These are phyloP conservation scores for Bromus sterilis DNA, from an alignment of 176 grass and related monocot species.

Conservation along the genomic window DNA sequence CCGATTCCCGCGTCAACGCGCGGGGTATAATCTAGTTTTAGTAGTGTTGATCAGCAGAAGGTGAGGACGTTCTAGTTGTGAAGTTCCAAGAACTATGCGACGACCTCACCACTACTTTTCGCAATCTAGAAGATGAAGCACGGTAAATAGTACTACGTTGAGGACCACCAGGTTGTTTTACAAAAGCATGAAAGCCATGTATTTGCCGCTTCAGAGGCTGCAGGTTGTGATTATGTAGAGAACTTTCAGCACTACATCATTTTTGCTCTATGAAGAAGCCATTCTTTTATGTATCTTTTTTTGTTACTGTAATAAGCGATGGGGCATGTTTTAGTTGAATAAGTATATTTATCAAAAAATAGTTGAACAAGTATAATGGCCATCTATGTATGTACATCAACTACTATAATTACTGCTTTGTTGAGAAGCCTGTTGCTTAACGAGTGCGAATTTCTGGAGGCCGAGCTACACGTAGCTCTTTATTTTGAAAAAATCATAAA, in stretches of 20 bases:
- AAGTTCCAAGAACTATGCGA: constrained; percentile 86
- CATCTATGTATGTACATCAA: constrained; percentile 23
- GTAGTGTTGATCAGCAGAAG: no score
- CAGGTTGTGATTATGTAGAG: constrained; percentile 20
- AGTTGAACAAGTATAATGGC: constrained; percentile 17
- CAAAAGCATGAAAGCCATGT: background rate
- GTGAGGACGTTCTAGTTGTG: constrained; percentile 37
- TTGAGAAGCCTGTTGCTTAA: background rate
- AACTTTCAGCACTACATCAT: background rate
- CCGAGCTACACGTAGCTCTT: no score
- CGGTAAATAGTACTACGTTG: constrained; percentile 39
- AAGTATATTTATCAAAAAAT: no score
- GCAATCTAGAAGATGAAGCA: constrained; percentile 75
- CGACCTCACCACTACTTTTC: constrained; percentile 67
- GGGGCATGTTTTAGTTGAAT: constrained; percentile 37
- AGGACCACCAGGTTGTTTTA: constrained; percentile 13
- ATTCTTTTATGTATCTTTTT: constrained; percentile 32
- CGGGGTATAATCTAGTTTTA: no score
- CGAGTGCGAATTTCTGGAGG: no score
- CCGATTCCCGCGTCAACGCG: no score
- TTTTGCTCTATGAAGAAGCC: constrained; percentile 2
- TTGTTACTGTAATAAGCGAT: constrained; percentile 46
- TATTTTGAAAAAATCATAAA: no score
- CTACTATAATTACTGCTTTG: background rate
- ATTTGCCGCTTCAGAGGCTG: background rate